Percentiles rank a stretch among this genome's conserved stretches.
phyloP scores from a whole-genome alignment of 805 yeast genomes.

The Metschnikowia continentalis region DNA sequence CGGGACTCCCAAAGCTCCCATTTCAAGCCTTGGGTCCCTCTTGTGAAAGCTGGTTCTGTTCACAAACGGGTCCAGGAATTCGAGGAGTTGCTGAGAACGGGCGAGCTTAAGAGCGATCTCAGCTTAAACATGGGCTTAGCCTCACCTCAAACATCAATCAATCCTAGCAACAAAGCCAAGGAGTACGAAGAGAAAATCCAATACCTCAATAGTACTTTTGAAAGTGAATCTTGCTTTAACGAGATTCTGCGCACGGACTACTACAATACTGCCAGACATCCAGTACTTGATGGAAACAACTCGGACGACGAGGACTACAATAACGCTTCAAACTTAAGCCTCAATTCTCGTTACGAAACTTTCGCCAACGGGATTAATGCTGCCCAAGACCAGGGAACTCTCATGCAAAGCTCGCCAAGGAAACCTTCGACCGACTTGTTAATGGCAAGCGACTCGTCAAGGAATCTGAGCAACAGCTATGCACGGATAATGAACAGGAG shows the following conservation, averaged over 20 bases:
- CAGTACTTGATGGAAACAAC: not conserved
- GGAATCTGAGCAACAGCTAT: not conserved
- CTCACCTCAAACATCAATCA: too few relatives aligned
- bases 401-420: not conserved
- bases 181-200: not conserved
- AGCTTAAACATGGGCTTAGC: not conserved
- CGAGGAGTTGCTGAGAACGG: not conserved
- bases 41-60: not conserved
- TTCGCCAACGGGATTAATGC: not conserved
- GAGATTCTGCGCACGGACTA: not conserved
- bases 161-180: not conserved
- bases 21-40: not conserved
- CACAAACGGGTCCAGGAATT: not conserved
- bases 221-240: too few relatives aligned
- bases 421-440: not conserved
- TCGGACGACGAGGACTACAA: slow-evolving; percentile 1
- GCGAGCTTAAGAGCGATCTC: not conserved
- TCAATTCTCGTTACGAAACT: not conserved
- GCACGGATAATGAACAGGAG: too few relatives aligned
- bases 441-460: not conserved
- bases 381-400: not conserved
- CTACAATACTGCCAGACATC: not conserved
- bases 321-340: not conserved
- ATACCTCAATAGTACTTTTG: too few relatives aligned
- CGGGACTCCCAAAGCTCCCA: not conserved